Evolutionary conservation across 2,329 filamentous ascomycete genomes (phyloP), one percentile per base, ranked within the genome.

Genomic region (Monilinia laxa): DNA sequence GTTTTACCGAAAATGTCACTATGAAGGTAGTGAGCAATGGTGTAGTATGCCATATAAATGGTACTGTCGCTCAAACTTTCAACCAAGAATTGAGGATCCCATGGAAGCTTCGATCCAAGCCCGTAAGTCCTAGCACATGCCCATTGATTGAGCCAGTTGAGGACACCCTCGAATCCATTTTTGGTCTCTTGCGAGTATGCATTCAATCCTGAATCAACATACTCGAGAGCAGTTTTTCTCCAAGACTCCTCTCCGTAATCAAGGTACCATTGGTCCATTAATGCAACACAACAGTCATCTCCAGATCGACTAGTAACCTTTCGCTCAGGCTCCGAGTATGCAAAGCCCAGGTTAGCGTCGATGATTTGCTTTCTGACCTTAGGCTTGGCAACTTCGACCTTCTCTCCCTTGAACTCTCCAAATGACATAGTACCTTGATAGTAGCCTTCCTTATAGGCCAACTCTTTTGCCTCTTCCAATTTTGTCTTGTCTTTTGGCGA

Each of bases 211-310:
- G 88, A 87, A 65, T 86, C 85, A 57, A 96, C 87, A 76, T 90
- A 89, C 71, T 89, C 84, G 64, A 93, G 82, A 18, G 90, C 92
- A 54, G 85, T 83, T 70, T 90, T 81, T 76, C 91, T 91, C 95
- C 95, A 98, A 60, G 89, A 85, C 54, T 92, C 91, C 79, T 93
- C 91, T 69, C 95, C 95, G 75, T 99, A 99, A 80, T 97, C 94
- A 74, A 99, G 83, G 80, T 96, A 99, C 93, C 95, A 99, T 80
- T 99, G 95, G 74, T 97, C 94, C 76, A 98, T 88, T 71, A 94
- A 88, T 40, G 93, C 91, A 68, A 95, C 94, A 67, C 97, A 93
- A 77, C 95, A 98, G 72, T 96, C 92, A 75, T 98, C 94, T 38
- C 90, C 92, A 73, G 91, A 96, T 78, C 95, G 86, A 76, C 90